These are phyloP conservation scores for Olyra latifolia DNA, from an alignment of 176 grass and related monocot species.

Conservation along the genomic window DNA sequence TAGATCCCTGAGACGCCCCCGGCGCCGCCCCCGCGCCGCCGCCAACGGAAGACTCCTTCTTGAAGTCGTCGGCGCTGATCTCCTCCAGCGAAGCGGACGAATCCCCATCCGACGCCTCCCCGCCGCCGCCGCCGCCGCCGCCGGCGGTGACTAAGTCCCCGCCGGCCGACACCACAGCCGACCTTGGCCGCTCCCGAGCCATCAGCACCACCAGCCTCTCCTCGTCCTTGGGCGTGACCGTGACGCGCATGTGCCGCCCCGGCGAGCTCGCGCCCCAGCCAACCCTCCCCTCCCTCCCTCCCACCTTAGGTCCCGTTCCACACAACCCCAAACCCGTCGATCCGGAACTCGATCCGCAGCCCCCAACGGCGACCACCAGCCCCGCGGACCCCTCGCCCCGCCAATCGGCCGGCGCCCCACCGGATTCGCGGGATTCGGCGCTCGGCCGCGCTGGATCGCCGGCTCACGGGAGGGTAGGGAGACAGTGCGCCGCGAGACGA, in stretches of 20 bases:
- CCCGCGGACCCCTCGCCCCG: neutral
- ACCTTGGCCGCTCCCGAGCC: slow-evolving; percentile 56
- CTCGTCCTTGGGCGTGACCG: slow-evolving; percentile 49
- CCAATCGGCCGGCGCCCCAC: neutral
- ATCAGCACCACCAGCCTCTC: slow-evolving; percentile 46
- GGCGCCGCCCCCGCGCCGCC: neutral
- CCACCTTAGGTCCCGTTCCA: slow-evolving; percentile 32
- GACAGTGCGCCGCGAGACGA: neutral
- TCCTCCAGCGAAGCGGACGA: slow-evolving; percentile 69
- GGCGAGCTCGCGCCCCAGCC: neutral
- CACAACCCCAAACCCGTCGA: slow-evolving; percentile 29
- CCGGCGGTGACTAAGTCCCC: slow-evolving; percentile 31
- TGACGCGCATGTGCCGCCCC: slow-evolving; percentile 39
- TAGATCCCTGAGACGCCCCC: slow-evolving; percentile 40
- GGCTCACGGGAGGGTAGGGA: neutral
- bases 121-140: slow-evolving; percentile 24
- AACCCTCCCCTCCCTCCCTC: neutral
- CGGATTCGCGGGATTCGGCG: neutral
- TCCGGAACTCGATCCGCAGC: slow-evolving; percentile 17
- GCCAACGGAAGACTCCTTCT: slow-evolving; percentile 27
- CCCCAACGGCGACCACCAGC: neutral
- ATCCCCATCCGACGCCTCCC: slow-evolving; percentile 63
- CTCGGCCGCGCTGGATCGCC: slow-evolving; percentile 28
- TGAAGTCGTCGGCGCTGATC: slow-evolving; percentile 72
- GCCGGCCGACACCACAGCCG: slow-evolving; percentile 47